Conservation (phyloP, 176 grass and related monocot genomes). For the Hordeum vulgare region DNA sequence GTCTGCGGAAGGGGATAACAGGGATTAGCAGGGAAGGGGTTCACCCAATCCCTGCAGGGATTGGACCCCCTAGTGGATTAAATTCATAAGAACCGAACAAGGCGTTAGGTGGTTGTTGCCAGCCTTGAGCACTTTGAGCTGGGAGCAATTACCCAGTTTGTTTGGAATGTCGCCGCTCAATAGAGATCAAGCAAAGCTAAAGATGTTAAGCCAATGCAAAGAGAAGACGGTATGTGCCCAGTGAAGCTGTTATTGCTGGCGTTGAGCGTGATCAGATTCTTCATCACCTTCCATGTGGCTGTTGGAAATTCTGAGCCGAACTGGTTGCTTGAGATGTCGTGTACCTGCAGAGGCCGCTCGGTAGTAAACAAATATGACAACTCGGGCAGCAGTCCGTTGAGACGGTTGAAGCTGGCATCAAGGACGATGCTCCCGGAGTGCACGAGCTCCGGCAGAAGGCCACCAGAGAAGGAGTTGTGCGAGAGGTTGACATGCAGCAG, state of each 20-base stretch:
- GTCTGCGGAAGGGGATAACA: too few relatives aligned
- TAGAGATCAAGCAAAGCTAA: background rate
- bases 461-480: background rate
- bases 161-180: background rate
- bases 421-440: background rate
- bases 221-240: background rate
- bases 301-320: background rate
- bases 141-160: background rate
- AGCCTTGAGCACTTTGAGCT: background rate
- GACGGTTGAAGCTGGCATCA: constrained; percentile 11
- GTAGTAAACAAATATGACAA: background rate
- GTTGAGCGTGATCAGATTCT: background rate
- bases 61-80: too few relatives aligned
- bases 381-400: background rate
- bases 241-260: background rate
- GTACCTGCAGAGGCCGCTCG: background rate
- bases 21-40: too few relatives aligned
- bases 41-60: too few relatives aligned
- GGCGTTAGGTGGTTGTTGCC: background rate
- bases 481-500: background rate
- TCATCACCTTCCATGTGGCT: background rate
- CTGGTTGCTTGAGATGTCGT: constrained; percentile 4
- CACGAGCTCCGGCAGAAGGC: background rate
- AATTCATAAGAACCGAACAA: too few relatives aligned
- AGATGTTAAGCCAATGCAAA: background rate